Conservation (phyloP, 2,329 filamentous ascomycete species). For the Stagonosporopsis vannaccii region DNA sequence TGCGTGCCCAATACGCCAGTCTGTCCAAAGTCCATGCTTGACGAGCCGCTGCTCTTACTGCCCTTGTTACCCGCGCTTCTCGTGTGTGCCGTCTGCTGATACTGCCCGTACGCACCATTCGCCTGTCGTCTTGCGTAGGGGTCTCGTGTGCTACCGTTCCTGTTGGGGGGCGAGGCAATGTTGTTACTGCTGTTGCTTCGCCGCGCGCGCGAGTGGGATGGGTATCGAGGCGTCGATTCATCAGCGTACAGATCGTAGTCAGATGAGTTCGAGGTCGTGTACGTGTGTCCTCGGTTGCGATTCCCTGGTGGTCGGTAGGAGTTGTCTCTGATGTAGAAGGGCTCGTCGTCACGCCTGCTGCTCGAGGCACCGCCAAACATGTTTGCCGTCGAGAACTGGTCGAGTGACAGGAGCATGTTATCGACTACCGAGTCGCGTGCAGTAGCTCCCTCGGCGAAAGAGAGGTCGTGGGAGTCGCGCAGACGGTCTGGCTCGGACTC, state of each 20-base stretch:
- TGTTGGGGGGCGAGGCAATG: constrained; percentile 52
- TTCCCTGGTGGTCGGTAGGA: constrained; percentile 41
- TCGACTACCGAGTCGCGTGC: constrained; percentile 86
- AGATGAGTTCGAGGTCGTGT: constrained; percentile 66
- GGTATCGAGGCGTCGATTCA: constrained; percentile 51
- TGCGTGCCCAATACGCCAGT: constrained; percentile 65
- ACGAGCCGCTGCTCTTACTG: constrained; percentile 73
- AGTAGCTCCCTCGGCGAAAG: constrained; percentile 74
- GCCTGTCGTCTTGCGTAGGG: constrained; percentile 30
- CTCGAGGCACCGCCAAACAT: constrained; percentile 25
- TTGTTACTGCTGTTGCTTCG: constrained; percentile 84
- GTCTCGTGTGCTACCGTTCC: constrained; percentile 48
- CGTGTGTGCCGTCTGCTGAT: constrained; percentile 40
- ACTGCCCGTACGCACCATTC: constrained; percentile 37
- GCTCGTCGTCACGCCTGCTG: constrained; percentile 38
- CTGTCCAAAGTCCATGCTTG: constrained; percentile 71
- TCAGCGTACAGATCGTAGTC: constrained; percentile 57
- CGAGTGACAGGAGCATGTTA: constrained; percentile 93
- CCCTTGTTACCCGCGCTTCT: constrained; percentile 63
- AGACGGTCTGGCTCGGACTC: constrained; percentile 28
- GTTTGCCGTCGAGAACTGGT: constrained; percentile 61
- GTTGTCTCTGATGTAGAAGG: constrained; percentile 47
- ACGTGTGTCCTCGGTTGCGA: constrained; percentile 65
- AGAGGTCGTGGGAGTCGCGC: constrained; percentile 82
- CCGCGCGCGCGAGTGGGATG: constrained; percentile 60